Conservation (phyloP, 345 rosid genomes). For the Lepidium aucheri region DNA sequence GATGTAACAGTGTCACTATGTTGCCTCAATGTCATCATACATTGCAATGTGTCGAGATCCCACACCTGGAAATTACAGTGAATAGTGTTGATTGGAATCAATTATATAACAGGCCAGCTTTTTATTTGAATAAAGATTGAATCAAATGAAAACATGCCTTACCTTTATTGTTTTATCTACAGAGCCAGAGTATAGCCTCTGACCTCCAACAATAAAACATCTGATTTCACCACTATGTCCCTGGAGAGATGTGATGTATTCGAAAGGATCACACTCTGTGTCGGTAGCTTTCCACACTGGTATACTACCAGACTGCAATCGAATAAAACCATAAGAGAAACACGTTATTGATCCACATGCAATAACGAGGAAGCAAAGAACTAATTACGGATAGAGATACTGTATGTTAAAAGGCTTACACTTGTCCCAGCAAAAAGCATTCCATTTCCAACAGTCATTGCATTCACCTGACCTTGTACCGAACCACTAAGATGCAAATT, state of each 20-base stretch:
- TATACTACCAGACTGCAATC: constrained; percentile 37
- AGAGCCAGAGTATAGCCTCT: constrained; percentile 37
- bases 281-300: constrained; percentile 31
- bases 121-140: background rate
- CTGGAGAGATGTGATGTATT: constrained; percentile 14
- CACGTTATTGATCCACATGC: background rate
- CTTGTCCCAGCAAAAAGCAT: constrained; percentile 53
- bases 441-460: constrained; percentile 29
- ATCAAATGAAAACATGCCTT: background rate
- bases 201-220: constrained; percentile 28
- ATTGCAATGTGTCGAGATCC: constrained; percentile 34
- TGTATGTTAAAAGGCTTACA: constrained; percentile 23
- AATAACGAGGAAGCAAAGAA: background rate
- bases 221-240: constrained; percentile 32
- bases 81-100: background rate
- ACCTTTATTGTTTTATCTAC: constrained; percentile 37
- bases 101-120: background rate
- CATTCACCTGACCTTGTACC: constrained; percentile 38
- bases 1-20: constrained; percentile 43
- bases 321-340: background rate
- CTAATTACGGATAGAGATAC: background rate
- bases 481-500: constrained; percentile 27
- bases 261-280: constrained; percentile 28
- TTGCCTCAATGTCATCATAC: constrained; percentile 29
- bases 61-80: constrained; percentile 28